phyloP scores from a whole-genome alignment of 768 basidiomycete genomes.

The Auricularia cornea region DNA sequence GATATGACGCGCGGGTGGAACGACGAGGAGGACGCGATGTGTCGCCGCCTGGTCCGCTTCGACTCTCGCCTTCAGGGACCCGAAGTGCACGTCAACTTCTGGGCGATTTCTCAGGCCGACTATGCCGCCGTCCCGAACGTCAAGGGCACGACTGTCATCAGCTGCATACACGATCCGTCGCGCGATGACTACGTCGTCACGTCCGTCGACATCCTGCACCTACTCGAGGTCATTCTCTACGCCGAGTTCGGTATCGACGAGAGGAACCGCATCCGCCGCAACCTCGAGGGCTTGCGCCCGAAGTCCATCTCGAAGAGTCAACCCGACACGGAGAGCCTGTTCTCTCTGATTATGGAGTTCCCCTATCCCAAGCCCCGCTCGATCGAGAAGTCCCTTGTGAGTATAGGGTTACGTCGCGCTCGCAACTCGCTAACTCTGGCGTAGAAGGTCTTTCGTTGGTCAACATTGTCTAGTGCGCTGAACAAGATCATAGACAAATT shows the following conservation, averaged over 20 bases:
- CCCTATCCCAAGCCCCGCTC: conserved; percentile 90
- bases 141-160: conserved; percentile 74
- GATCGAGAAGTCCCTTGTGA: conserved; percentile 85
- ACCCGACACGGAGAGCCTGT: conserved; percentile 73
- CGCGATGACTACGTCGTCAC: conserved; percentile 77
- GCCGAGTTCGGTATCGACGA: conserved; percentile 89
- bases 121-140: conserved; percentile 34
- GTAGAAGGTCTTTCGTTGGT: conserved; percentile 71
- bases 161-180: conserved; percentile 86
- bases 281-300: conserved; percentile 87
- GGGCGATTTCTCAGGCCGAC: conserved; percentile 62
- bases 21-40: conserved; percentile 52
- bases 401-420: conserved; percentile 33
- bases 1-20: conserved; percentile 38
- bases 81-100: conserved; percentile 69
- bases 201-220: conserved; percentile 90
- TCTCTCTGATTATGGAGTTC: conserved; percentile 94
- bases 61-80: conserved; percentile 68
- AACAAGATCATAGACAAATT: conserved; percentile 82
- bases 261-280: conserved; percentile 92
- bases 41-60: conserved; percentile 84
- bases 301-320: conserved; percentile 86
- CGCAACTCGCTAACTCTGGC: conserved; percentile 31
- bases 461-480: conserved; percentile 56
- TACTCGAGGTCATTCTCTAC: conserved; percentile 71